Evolutionary conservation across 2,329 filamentous ascomycete species (phyloP).

Genomic region (Colletotrichum tamarilloi): DNA sequence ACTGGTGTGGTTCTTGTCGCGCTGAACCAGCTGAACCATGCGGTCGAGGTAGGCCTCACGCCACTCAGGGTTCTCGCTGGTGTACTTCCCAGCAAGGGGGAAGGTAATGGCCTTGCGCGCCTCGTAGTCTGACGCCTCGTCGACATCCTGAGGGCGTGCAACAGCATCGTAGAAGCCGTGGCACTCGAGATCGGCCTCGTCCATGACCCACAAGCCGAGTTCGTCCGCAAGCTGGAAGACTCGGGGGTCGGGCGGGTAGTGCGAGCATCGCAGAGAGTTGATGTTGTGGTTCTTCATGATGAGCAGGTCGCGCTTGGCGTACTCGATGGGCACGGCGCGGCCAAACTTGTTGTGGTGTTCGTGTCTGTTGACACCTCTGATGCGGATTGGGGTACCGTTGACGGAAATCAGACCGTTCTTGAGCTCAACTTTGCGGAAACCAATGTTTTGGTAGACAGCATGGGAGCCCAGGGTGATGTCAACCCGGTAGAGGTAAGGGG

Average conservation of each 20-base stretch:
- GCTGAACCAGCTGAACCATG: slow-evolving; percentile 70
- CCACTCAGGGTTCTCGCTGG: slow-evolving; percentile 71
- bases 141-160: slow-evolving; percentile 62
- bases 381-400: slow-evolving; percentile 70
- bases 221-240: slow-evolving; percentile 72
- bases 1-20: slow-evolving; percentile 78
- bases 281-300: slow-evolving; percentile 79
- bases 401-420: slow-evolving; percentile 69
- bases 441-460: slow-evolving; percentile 63
- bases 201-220: slow-evolving; percentile 72
- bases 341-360: slow-evolving; percentile 75
- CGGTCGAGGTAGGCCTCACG: slow-evolving; percentile 75
- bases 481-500: slow-evolving; percentile 69
- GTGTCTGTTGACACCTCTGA: slow-evolving; percentile 76
- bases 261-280: slow-evolving; percentile 76
- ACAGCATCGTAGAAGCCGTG: slow-evolving; percentile 64
- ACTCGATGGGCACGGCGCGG: slow-evolving; percentile 71
- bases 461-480: slow-evolving; percentile 55
- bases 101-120: slow-evolving; percentile 69
- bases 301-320: slow-evolving; percentile 69
- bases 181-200: slow-evolving; percentile 63
- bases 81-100: slow-evolving; percentile 65
- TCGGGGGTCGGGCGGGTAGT: slow-evolving; percentile 73
- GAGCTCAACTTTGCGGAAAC: slow-evolving; percentile 73
- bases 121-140: slow-evolving; percentile 68